Percentiles rank a stretch among this genome's conserved stretches.
Evolutionary conservation across 306 rosid genomes (phyloP).

Genomic region (Parietaria judaica): DNA sequence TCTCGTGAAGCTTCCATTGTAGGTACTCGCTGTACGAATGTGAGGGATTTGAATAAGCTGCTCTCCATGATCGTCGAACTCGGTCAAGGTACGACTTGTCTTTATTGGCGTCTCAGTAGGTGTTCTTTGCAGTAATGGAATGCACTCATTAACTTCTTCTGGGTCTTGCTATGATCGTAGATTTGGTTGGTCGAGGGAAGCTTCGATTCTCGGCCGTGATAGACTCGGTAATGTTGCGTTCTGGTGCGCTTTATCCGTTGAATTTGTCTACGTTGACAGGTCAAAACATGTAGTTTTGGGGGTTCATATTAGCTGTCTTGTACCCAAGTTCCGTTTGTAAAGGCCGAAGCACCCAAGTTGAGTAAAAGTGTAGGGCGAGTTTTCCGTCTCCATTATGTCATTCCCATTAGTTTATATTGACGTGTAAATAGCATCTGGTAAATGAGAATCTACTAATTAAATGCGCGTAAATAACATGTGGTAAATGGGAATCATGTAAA

Average conservation of each 20-base stretch:
- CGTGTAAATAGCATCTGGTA: too few species aligned
- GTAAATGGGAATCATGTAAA: too few species aligned
- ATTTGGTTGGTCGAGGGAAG: slow-evolving; percentile 53
- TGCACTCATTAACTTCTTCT: not conserved
- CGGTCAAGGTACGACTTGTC: slow-evolving; percentile 49
- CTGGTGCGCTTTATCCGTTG: slow-evolving; percentile 1
- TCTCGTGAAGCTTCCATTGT: slow-evolving; percentile 29
- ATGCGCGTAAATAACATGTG: too few species aligned
- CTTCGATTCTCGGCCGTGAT: slow-evolving; percentile 56
- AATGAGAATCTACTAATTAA: too few species aligned
- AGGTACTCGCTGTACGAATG: slow-evolving; percentile 37
- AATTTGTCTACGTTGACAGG: slow-evolving; percentile 6
- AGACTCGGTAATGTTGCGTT: slow-evolving; percentile 53
- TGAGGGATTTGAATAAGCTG: slow-evolving; percentile 56
- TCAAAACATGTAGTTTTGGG: slow-evolving; percentile 5
- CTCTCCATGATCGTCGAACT: slow-evolving; percentile 42
- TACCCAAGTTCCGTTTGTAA: too few species aligned
- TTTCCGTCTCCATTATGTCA: too few species aligned
- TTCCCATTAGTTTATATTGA: too few species aligned
- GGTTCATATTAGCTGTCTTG: too few species aligned
- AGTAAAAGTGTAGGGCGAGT: too few species aligned
- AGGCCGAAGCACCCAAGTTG: too few species aligned
- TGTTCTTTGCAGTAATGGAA: not conserved
- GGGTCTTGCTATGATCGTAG: slow-evolving; percentile 34
- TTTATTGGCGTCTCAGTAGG: not conserved